phyloP scores from a whole-genome alignment of 352 stramenopile species.

The Plasmopara viticola region DNA sequence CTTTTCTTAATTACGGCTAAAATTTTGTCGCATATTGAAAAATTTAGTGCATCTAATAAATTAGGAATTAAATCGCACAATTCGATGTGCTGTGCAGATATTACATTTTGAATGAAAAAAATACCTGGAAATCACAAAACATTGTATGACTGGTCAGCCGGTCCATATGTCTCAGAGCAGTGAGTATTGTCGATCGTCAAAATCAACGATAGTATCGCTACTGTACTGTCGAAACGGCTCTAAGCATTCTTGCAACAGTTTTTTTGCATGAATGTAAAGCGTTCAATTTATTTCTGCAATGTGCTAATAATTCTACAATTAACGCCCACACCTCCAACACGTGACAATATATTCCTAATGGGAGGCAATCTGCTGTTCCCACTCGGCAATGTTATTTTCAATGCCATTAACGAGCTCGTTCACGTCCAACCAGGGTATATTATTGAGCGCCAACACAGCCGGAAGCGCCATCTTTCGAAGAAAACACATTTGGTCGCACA shows the following conservation, averaged over 20 bases:
- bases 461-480: constrained; percentile 49
- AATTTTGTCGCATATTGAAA: too few relatives aligned
- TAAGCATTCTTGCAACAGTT: background rate
- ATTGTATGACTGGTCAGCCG: too few relatives aligned
- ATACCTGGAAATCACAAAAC: too few relatives aligned
- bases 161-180: too few relatives aligned
- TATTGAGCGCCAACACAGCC: constrained; percentile 46
- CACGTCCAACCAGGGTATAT: constrained; percentile 56
- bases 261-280: constrained; percentile 11
- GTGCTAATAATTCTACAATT: constrained; percentile 30
- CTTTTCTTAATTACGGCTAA: too few relatives aligned
- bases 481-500: constrained; percentile 55
- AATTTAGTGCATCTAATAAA: too few relatives aligned
- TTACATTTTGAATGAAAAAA: too few relatives aligned
- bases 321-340: constrained; percentile 22
- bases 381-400: constrained; percentile 52
- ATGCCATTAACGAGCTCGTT: constrained; percentile 47
- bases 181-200: too few relatives aligned
- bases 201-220: too few relatives aligned
- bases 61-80: too few relatives aligned
- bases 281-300: constrained; percentile 35
- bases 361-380: constrained; percentile 26
- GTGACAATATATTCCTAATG: constrained; percentile 20
- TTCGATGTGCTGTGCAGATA: too few relatives aligned
- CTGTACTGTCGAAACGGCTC: too few relatives aligned